Evolutionary conservation across 352 stramenopile species (phyloP).

Genomic region (Globisporangium paroecandrum): DNA sequence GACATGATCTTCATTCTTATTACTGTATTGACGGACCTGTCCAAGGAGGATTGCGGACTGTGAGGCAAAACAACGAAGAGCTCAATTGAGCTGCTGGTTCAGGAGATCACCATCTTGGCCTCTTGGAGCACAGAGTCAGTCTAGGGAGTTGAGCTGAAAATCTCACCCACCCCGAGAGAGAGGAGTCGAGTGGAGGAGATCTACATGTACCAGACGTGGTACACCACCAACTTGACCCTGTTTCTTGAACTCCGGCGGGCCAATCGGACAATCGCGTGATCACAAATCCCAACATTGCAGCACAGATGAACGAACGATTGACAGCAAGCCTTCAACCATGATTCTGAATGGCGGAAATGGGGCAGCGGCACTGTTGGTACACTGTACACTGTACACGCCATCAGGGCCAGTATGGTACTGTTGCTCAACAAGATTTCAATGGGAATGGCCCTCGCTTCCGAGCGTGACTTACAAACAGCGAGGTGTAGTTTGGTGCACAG

Average conservation of each 20-base stretch:
- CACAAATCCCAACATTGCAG: not conserved
- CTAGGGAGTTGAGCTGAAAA: not conserved
- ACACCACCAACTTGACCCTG: not conserved
- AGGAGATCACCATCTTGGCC: not conserved
- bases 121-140: not conserved
- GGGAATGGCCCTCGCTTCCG: not conserved
- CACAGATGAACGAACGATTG: not conserved
- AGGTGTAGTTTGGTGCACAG: not conserved
- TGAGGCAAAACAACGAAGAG: not conserved
- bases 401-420: not conserved
- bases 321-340: not conserved
- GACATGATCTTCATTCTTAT: not conserved
- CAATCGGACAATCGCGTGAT: not conserved
- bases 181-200: not conserved
- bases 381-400: not conserved
- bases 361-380: too few relatives aligned
- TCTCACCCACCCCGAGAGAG: not conserved
- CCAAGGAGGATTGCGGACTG: not conserved
- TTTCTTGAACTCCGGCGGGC: not conserved
- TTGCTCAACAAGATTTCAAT: not conserved
- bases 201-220: not conserved
- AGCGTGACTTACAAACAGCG: not conserved
- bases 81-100: not conserved
- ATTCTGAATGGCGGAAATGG: not conserved
- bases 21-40: too few relatives aligned